Base-by-base conservation (phyloP, 352 stramenopile genomes). In the Phytophthora aleatoria region DNA sequence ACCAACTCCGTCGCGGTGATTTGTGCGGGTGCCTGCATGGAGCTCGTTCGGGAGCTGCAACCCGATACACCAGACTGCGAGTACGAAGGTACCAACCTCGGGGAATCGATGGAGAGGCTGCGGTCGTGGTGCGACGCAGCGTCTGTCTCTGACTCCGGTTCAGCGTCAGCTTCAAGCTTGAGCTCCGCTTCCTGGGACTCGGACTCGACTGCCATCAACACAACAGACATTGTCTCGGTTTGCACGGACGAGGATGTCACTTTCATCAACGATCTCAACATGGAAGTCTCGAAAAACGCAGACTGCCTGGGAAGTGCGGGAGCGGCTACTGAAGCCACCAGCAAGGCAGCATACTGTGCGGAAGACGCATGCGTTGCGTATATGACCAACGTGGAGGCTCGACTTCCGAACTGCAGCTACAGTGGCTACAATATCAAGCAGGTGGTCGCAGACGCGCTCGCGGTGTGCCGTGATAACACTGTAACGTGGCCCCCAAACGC, bases 231-330 rank as follows among this genome's bases (percentile, higher is more conserved):
- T 20, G 20, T 20, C 20, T 20, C 20, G 20, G 20, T 20, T 20
- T 20, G 20, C 20, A 20, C 20, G 20, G 20, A 0, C 20, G 20
- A 20, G 20, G 20, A 20, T 20, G 20, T 20, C 20, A 20, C 20
- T 20, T 20, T 20, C 20, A 20, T 20, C 20, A 20, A 20, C 20
- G 20, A 20, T 20, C 20, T 20, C 20, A 20, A 20, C 20, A 20
- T 20, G 20, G 20, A 20, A 20, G 20, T 20, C 20, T 13, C 13
- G 16, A 64, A 30, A 11, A 64, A 15, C 12, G 53, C 39, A 2
- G 61, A 69, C 30, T 69, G 61, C n/a, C 44, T 63, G 11, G 61
- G 61, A n/a, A 68, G 52, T 28, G 52, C 35, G n/a, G 61, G 52
- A 5, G n/a, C 44, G 3, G 43, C 35, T 35, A 50, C 27, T 12